Percentiles rank a stretch among this genome's conserved stretches.
Evolutionary conservation across 2,329 filamentous ascomycete genomes (phyloP).

Genomic region (Hansfordia pulvinata): DNA sequence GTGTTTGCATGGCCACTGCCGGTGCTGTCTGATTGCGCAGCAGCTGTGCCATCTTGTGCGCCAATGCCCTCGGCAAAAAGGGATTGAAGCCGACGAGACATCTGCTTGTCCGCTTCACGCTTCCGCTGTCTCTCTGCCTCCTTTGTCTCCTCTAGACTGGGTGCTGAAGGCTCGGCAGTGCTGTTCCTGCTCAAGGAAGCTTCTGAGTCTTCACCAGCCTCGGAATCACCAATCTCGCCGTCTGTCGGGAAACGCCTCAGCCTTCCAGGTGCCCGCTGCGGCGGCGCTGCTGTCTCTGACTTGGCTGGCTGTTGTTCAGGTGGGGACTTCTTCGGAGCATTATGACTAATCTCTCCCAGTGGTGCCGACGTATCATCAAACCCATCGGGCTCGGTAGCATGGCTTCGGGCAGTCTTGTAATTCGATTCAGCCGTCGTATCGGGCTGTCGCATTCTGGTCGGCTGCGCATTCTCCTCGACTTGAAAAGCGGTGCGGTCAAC

Average conservation of each 20-base stretch:
- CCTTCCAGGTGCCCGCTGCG: conserved; percentile 7
- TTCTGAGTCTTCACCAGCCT: conserved; percentile 18
- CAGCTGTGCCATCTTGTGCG: too few relatives aligned
- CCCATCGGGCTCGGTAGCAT: conserved; percentile 15
- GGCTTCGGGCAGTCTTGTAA: conserved; percentile 27
- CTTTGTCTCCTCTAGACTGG: conserved; percentile 1
- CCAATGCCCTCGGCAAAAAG: too few relatives aligned
- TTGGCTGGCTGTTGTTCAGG: conserved; percentile 15
- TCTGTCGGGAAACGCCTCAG: conserved; percentile 18
- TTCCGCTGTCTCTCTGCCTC: conserved; percentile 7
- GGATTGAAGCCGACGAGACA: too few relatives aligned
- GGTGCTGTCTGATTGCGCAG: too few relatives aligned
- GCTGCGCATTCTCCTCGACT: too few relatives aligned
- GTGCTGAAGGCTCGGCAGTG: too few relatives aligned
- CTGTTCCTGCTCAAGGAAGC: too few relatives aligned
- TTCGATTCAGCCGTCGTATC: too few relatives aligned
- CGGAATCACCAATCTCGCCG: conserved; percentile 28
- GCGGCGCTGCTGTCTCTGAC: neutral
- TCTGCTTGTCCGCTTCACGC: too few relatives aligned
- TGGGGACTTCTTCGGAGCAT: conserved; percentile 26
- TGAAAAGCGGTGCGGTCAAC: conserved; percentile 27
- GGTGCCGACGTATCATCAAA: conserved; percentile 16
- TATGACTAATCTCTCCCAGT: conserved; percentile 25
- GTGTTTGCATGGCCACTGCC: too few relatives aligned
- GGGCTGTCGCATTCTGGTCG: too few relatives aligned